phyloP scores from a whole-genome alignment of 139 green algal species.

The Helicosporidium sp. region DNA sequence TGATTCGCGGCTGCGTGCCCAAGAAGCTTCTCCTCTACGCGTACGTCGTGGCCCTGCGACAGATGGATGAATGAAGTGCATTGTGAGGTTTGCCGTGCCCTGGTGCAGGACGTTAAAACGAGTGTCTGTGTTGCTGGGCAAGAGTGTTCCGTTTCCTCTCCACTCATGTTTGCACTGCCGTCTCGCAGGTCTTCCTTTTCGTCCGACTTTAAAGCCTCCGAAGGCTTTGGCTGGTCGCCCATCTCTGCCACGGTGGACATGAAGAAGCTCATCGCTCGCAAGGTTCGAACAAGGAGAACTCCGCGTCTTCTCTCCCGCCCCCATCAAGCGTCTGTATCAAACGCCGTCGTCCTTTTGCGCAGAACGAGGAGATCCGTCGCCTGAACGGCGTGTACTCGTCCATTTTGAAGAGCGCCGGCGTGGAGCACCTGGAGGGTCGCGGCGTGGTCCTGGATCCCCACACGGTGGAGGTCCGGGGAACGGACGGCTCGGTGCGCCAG shows the following conservation, averaged over 20 bases:
- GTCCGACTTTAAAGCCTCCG: slow-evolving; percentile 57
- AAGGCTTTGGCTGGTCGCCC: slow-evolving; percentile 63
- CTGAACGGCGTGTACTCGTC: slow-evolving; percentile 81
- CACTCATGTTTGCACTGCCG: too few relatives aligned
- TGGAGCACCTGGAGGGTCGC: slow-evolving; percentile 53
- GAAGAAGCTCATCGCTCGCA: slow-evolving; percentile 23
- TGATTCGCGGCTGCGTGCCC: slow-evolving; percentile 92
- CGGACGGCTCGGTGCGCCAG: slow-evolving; percentile 10
- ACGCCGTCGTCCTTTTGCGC: too few relatives aligned
- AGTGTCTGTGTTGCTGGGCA: not conserved
- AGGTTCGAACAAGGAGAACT: slow-evolving; percentile 11
- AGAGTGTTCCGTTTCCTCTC: not conserved
- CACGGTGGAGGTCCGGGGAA: slow-evolving; percentile 51
- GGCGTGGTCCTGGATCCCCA: slow-evolving; percentile 64
- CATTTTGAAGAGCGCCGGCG: slow-evolving; percentile 53
- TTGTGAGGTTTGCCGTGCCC: not conserved
- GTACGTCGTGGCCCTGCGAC: slow-evolving; percentile 14
- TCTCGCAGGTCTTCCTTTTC: slow-evolving; percentile 45
- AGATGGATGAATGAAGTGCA: not conserved
- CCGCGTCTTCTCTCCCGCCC: not conserved
- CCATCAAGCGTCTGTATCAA: not conserved
- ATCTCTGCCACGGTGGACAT: slow-evolving; percentile 22
- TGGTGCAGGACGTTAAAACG: not conserved
- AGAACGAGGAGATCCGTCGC: slow-evolving; percentile 75
- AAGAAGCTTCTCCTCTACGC: slow-evolving; percentile 98